Percentiles rank a stretch among this genome's conserved stretches.
Conservation (phyloP, 208 protist genomes). For the Acanthamoeba lenticulata region DNA sequence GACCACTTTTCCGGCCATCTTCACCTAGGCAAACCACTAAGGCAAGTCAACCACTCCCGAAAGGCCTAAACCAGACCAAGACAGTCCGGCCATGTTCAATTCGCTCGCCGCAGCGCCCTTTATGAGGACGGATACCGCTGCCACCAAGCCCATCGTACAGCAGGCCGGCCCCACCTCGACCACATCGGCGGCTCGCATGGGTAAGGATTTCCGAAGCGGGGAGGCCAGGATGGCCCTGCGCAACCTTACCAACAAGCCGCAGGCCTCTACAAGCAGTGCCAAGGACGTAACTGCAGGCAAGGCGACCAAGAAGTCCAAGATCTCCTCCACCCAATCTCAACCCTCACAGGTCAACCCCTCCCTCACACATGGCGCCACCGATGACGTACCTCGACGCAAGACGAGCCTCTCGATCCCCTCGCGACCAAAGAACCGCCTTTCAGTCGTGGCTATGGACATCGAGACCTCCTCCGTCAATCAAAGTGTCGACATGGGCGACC, state of each 20-base stretch:
- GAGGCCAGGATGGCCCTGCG: neutral
- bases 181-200: neutral
- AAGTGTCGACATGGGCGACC: constrained; percentile 18
- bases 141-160: neutral
- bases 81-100: no score
- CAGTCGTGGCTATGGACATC: neutral
- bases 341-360: neutral
- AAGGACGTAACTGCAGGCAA: neutral
- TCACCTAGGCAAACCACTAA: no score
- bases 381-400: constrained; percentile 46
- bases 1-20: no score
- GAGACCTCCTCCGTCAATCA: neutral
- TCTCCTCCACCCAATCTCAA: neutral
- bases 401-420: neutral
- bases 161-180: neutral
- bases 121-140: neutral
- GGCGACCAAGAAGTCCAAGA: neutral
- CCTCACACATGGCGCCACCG: neutral
- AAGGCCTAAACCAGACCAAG: no score
- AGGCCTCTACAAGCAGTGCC: neutral
- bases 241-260: constrained; percentile 17
- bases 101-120: neutral
- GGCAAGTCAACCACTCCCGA: no score
- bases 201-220: constrained; percentile 34
- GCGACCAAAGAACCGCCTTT: neutral